Percentiles rank a stretch among this genome's conserved stretches.
Conservation (phyloP, 2,329 filamentous ascomycete genomes). For the Nemania bipapillata region DNA sequence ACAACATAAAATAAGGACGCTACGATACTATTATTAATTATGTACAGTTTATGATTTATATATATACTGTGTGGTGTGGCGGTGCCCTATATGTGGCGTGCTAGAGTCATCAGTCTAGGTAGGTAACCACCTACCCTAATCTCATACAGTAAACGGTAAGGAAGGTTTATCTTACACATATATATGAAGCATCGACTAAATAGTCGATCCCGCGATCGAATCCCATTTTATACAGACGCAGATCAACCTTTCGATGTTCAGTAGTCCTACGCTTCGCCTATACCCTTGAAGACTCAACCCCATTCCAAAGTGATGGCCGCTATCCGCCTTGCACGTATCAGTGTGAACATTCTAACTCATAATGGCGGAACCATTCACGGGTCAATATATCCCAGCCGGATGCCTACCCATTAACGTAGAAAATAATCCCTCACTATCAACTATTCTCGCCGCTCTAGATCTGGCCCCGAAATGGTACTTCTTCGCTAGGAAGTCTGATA, state of each 20-base stretch:
- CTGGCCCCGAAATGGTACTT: conserved; percentile 46
- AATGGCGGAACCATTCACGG: conserved; percentile 39
- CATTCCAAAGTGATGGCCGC: not conserved
- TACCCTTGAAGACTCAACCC: not conserved
- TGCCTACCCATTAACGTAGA: conserved; percentile 51
- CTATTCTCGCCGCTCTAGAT: conserved; percentile 23
- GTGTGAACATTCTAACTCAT: conserved; percentile 2
- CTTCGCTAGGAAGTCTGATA: conserved; percentile 43
- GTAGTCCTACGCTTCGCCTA: not conserved
- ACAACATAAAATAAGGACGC: not conserved
- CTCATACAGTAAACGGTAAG: not conserved
- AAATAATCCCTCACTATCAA: conserved; percentile 30
- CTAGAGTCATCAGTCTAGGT: not conserved
- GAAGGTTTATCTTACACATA: not conserved
- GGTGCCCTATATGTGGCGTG: not conserved
- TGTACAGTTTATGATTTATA: too few relatives aligned
- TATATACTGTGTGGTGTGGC: not conserved
- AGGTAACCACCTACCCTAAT: not conserved
- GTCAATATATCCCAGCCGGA: conserved; percentile 57
- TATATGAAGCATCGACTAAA: not conserved
- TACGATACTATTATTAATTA: not conserved
- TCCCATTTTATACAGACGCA: not conserved
- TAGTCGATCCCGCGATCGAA: not conserved
- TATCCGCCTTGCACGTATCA: not conserved
- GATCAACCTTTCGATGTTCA: not conserved